Percentiles rank a stretch among this genome's conserved stretches.
Evolutionary conservation across 202 grass and related monocot genomes (phyloP).

Genomic region (Schoenoplectus tabernaemontani): DNA sequence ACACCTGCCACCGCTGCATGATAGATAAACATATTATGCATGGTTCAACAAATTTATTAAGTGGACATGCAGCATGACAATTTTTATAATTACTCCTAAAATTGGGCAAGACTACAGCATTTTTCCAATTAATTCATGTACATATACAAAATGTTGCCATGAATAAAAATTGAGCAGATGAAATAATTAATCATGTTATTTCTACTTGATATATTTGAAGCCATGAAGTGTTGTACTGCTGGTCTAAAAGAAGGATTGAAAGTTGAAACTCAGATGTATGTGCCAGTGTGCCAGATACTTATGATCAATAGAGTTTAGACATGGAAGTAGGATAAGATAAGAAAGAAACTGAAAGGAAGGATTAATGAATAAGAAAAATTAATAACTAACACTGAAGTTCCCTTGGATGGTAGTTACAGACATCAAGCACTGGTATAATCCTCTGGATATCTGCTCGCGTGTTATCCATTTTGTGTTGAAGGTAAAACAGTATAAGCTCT

Average conservation of each 20-base stretch:
- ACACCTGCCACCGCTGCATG: constrained; percentile 39
- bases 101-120: background rate
- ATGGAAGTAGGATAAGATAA: background rate
- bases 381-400: constrained; percentile 37
- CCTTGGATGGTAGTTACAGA: constrained; percentile 49
- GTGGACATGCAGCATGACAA: background rate
- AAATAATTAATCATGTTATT: background rate
- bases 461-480: constrained; percentile 43
- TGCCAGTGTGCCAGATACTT: background rate
- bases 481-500: constrained; percentile 67
- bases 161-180: background rate
- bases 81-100: background rate
- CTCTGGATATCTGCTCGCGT: constrained; percentile 23
- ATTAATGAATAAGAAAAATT: background rate
- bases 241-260: too few species aligned
- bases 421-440: constrained; percentile 59
- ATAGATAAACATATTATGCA: background rate
- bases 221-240: background rate
- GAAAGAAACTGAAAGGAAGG: background rate
- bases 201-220: background rate
- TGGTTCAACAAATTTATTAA: background rate
- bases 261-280: background rate
- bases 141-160: background rate
- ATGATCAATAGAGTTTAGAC: background rate
- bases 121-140: background rate